Conservation (phyloP, 2,329 filamentous ascomycete species). For the Zymoseptoria passerinii region DNA sequence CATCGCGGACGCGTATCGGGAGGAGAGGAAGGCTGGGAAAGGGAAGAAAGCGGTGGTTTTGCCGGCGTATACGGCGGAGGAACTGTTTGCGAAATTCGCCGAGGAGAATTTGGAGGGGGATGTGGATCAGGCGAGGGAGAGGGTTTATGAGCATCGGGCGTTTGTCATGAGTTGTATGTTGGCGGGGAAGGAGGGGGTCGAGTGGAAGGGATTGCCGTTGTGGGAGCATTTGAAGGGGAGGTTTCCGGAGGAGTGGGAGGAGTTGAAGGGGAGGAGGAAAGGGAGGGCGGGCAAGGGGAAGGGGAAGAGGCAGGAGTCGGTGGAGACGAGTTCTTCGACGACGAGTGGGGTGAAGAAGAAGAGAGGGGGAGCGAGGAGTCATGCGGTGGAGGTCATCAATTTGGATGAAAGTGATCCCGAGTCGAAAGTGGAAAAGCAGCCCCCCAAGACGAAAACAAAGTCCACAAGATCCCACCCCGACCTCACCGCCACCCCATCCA, state of each 20-base stretch:
- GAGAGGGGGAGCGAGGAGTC: conserved; percentile 9
- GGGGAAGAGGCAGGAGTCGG: conserved; percentile 10
- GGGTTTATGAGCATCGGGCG: conserved; percentile 27
- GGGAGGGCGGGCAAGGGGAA: conserved; percentile 4
- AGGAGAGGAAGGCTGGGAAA: conserved; percentile 24
- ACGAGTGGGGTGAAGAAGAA: conserved; percentile 19
- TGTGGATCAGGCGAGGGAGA: conserved; percentile 19
- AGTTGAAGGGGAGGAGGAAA: conserved; percentile 9
- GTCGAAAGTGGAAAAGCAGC: conserved; percentile 2
- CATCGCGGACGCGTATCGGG: conserved; percentile 49
- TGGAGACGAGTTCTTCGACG: conserved; percentile 13
- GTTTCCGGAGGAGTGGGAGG: conserved; percentile 25
- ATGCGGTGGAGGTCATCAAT: conserved; percentile 13
- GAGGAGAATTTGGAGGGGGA: conserved; percentile 13
- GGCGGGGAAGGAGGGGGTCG: conserved; percentile 35
- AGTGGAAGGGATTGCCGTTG: conserved; percentile 37
- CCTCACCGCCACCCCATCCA: conserved; percentile 10
- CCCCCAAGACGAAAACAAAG: conserved; percentile 1
- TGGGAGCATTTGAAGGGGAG: conserved; percentile 34
- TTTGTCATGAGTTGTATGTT: conserved; percentile 41
- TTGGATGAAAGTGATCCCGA: conserved; percentile 7
- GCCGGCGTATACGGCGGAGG: conserved; percentile 28
- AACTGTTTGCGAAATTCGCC: conserved; percentile 34
- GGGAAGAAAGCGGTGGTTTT: conserved; percentile 27
- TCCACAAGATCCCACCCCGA: conserved; percentile 4